Evolutionary conservation across 345 rosid species (phyloP).

Genomic region (Lepidium africanum): DNA sequence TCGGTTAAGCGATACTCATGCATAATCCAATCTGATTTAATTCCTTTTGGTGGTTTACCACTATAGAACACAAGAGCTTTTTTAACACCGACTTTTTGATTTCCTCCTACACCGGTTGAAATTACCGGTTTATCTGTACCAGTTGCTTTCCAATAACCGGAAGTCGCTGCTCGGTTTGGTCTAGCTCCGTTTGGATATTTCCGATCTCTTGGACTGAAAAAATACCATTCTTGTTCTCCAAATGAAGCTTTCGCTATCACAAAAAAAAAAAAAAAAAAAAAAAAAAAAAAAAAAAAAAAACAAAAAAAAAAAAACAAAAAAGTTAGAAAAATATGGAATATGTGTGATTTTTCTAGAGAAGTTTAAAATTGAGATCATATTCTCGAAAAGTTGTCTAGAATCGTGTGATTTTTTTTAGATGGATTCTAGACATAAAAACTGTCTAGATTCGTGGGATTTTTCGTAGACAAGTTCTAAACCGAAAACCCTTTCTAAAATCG

Average conservation of each 20-base stretch:
- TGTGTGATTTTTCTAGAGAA: no score
- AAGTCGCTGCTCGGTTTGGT: slow-evolving; percentile 93
- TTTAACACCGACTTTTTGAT: slow-evolving; percentile 77
- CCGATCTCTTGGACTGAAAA: slow-evolving; percentile 89
- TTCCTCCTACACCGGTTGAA: slow-evolving; percentile 36
- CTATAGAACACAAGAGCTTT: slow-evolving; percentile 88
- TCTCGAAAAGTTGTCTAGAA: no score
- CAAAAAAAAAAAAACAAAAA: neutral
- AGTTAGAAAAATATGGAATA: neutral
- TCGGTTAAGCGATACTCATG: slow-evolving; percentile 82
- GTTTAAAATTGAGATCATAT: no score
- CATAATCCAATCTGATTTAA: slow-evolving; percentile 98
- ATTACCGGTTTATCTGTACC: slow-evolving; percentile 95
- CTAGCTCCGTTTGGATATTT: slow-evolving; percentile 97
- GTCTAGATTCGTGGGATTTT: no score
- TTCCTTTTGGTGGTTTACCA: slow-evolving; percentile 98
- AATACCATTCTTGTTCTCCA: slow-evolving; percentile 98
- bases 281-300: neutral
- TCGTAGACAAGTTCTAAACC: no score
- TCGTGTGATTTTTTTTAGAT: no score
- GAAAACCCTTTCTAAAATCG: no score
- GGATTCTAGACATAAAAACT: no score
- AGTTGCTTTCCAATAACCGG: slow-evolving; percentile 99
- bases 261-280: neutral
- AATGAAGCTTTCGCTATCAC: slow-evolving; percentile 68